Evolutionary conservation across 2,329 filamentous ascomycete species (phyloP).

Genomic region (Pseudogymnoascus destructans): DNA sequence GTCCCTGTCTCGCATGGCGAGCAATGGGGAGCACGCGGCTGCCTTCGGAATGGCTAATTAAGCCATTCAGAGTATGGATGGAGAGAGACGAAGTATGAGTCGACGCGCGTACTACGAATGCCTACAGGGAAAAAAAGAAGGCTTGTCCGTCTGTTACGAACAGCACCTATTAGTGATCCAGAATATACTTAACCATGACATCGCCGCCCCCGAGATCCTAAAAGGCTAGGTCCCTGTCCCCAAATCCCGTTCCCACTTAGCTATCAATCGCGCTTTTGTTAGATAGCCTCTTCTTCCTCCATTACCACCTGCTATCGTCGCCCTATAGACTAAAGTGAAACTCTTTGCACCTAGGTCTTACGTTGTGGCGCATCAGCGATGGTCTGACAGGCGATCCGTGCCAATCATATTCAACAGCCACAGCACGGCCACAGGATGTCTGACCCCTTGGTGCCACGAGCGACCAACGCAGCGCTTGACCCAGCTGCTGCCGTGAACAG

Average conservation of each 20-base stretch:
- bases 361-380: background rate
- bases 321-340: background rate
- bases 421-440: slow-evolving; percentile 4
- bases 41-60: background rate
- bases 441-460: background rate
- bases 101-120: background rate
- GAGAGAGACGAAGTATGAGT: background rate
- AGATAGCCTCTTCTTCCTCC: background rate
- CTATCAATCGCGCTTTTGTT: background rate
- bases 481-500: slow-evolving; percentile 12
- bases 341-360: background rate
- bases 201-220: background rate
- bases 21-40: background rate
- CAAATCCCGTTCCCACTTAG: slow-evolving; percentile 3
- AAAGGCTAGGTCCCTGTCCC: background rate
- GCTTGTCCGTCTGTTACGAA: background rate
- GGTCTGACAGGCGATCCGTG: slow-evolving; percentile 4
- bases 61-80: background rate
- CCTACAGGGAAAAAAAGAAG: background rate
- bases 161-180: background rate
- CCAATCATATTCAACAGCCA: background rate
- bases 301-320: background rate
- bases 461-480: slow-evolving; percentile 2
- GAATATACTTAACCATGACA: background rate
- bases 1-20: background rate